These are phyloP conservation scores for Cladosporium sp. DNA, from an alignment of 2,329 filamentous ascomycete species.

Conservation along the genomic window DNA sequence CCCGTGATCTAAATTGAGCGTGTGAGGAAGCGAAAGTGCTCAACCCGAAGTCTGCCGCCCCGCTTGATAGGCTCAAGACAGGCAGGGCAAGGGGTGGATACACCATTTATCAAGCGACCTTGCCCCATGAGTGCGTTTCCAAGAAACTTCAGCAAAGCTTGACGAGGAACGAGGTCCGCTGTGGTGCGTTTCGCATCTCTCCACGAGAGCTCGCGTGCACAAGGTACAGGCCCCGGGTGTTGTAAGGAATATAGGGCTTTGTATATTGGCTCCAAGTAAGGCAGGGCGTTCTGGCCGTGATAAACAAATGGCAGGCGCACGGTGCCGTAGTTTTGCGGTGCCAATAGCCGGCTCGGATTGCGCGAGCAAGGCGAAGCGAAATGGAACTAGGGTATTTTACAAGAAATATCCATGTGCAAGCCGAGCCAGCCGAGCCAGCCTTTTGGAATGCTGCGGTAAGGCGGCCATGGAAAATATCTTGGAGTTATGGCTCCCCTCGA, in stretches of 20 bases:
- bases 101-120: not conserved
- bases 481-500: no score
- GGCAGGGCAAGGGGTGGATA: not conserved
- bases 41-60: not conserved
- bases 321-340: slow-evolving; percentile 1
- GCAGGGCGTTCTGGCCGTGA: no score
- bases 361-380: no score
- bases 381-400: no score
- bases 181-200: not conserved
- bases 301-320: no score
- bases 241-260: not conserved
- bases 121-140: not conserved
- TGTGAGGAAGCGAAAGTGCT: not conserved
- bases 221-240: not conserved
- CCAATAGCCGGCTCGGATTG: not conserved
- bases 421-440: no score
- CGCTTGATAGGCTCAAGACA: not conserved
- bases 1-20: not conserved
- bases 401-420: no score
- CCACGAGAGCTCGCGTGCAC: not conserved
- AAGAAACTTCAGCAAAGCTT: not conserved
- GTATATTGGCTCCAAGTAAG: no score
- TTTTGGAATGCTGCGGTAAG: no score
- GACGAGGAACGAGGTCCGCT: slow-evolving; percentile 4
- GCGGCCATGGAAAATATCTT: no score